Percentiles rank a stretch among this genome's conserved stretches.
Conservation (phyloP, 768 basidiomycete species). For the Phylloporus rhodoxanthus region DNA sequence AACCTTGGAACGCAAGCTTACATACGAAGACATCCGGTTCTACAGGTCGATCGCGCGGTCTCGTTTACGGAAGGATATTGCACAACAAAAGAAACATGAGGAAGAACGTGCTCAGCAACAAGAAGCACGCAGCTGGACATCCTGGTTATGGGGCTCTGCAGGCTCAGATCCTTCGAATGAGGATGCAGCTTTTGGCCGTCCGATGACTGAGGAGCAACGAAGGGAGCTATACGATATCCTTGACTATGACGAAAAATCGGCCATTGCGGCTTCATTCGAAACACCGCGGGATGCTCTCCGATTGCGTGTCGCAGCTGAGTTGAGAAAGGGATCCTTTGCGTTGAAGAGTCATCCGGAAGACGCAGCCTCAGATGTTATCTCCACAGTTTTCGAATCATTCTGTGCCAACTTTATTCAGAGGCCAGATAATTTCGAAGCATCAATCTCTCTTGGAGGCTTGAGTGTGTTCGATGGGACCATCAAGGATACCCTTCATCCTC, state of each 20-base stretch:
- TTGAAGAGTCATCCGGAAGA: conserved; percentile 72
- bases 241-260: conserved; percentile 86
- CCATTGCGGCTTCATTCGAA: conserved; percentile 63
- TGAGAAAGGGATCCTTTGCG: conserved; percentile 84
- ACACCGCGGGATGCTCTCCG: conserved; percentile 76
- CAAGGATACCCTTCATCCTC: conserved; percentile 68
- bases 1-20: conserved; percentile 71
- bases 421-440: conserved; percentile 80
- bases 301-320: conserved; percentile 63
- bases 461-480: conserved; percentile 91
- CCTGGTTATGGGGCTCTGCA: conserved; percentile 82
- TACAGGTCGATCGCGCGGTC: conserved; percentile 94
- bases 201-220: conserved; percentile 86
- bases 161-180: conserved; percentile 35
- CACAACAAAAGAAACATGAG: conserved; percentile 55
- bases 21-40: conserved; percentile 94
- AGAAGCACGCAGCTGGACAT: conserved; percentile 52
- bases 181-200: conserved; percentile 53
- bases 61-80: conserved; percentile 78
- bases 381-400: conserved; percentile 82
- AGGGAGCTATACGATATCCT: conserved; percentile 85
- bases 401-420: conserved; percentile 79
- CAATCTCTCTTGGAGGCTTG: conserved; percentile 79
- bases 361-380: conserved; percentile 64
- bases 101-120: conserved; percentile 60